These are phyloP conservation scores for Gracilaria domingensis DNA, from an alignment of 23 red algal species.

Conservation along the genomic window DNA sequence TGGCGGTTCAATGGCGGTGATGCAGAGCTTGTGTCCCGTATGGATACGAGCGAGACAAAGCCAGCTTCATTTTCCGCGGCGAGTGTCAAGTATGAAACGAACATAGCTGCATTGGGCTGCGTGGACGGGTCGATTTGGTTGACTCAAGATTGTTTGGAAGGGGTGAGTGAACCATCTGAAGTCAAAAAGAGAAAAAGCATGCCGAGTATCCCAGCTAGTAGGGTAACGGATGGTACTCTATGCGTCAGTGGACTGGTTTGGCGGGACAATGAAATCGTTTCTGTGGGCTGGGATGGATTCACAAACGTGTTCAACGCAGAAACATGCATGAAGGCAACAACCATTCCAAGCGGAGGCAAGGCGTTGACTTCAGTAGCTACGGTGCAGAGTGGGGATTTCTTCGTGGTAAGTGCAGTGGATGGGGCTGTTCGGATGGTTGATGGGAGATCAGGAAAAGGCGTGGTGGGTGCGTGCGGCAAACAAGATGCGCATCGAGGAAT, in stretches of 20 bases:
- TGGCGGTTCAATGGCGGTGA: constrained; percentile 58
- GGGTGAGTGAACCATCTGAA: not conserved
- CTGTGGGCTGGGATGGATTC: constrained; percentile 64
- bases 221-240: constrained; percentile 28
- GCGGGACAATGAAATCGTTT: constrained; percentile 38
- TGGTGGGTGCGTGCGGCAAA: constrained; percentile 58
- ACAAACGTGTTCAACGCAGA: constrained; percentile 57
- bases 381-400: not conserved
- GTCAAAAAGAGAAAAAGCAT: constrained; percentile 5
- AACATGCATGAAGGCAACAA: constrained; percentile 32
- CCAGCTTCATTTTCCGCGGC: constrained; percentile 36
- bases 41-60: constrained; percentile 34
- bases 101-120: constrained; percentile 30
- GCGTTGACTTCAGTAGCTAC: constrained; percentile 50
- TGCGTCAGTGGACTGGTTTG: constrained; percentile 54
- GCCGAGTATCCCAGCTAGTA: not conserved
- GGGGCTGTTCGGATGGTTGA: constrained; percentile 70
- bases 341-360: constrained; percentile 77
- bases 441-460: constrained; percentile 54
- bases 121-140: constrained; percentile 70
- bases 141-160: constrained; percentile 23
- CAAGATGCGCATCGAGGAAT: constrained; percentile 55
- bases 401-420: constrained; percentile 64
- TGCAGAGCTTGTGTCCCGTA: not conserved
- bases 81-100: not conserved